Conservation (phyloP, 23 red algal genomes). For the Pyropia yezoensis region DNA sequence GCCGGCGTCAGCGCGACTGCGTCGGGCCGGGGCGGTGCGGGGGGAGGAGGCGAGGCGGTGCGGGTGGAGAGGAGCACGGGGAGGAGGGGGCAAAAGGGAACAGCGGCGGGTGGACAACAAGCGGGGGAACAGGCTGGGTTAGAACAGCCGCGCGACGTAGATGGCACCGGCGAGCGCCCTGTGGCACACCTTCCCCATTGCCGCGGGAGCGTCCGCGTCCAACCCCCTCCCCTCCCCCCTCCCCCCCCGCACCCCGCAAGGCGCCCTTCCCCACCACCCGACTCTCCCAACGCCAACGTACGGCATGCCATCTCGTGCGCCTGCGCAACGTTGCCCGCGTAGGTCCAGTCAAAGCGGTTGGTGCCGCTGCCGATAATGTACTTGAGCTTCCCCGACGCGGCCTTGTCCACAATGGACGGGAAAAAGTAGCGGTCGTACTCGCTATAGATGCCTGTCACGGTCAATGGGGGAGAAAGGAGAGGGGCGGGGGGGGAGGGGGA, state of each 20-base stretch:
- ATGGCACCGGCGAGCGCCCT: too few species aligned
- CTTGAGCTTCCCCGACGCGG: slow-evolving; percentile 48
- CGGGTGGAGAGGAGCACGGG: too few species aligned
- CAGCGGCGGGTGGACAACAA: too few species aligned
- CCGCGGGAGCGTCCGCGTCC: too few species aligned
- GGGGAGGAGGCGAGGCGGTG: too few species aligned
- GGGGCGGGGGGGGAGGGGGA: background rate
- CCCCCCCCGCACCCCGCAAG: too few species aligned
- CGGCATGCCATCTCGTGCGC: slow-evolving; percentile 39
- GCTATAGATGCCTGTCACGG: slow-evolving; percentile 67
- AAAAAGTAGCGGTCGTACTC: slow-evolving; percentile 73
- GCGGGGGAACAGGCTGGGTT: background rate
- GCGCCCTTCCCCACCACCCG: too few species aligned
- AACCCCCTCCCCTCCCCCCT: too few species aligned
- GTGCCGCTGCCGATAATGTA: slow-evolving; percentile 79
- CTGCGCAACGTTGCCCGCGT: slow-evolving; percentile 74
- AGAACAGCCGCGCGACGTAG: too few species aligned
- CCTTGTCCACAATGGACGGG: slow-evolving; percentile 57
- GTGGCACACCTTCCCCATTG: too few species aligned
- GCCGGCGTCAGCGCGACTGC: background rate
- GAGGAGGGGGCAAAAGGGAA: too few species aligned
- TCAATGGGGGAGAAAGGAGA: slow-evolving; percentile 20
- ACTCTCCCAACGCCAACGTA: background rate
- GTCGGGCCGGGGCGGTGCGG: background rate
- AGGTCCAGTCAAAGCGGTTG: slow-evolving; percentile 83